Base-by-base conservation (phyloP, 345 rosid species). In the Clausena lansium region DNA sequence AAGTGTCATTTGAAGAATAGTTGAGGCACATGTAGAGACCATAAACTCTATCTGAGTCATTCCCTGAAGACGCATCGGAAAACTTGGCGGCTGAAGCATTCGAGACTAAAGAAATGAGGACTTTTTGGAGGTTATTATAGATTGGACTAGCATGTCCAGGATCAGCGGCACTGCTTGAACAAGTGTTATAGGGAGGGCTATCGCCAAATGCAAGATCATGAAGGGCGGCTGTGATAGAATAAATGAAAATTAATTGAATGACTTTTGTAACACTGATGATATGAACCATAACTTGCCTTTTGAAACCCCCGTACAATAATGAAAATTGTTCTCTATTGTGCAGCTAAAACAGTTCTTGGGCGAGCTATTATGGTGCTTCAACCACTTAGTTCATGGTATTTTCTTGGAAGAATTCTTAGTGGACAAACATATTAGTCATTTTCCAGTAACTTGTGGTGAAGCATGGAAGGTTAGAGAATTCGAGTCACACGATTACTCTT, bases 1-100 rank as follows among this genome's bases (percentile, higher is more conserved):
- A 87, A 0, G 0, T 57, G 1, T 78, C 77, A 25, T 2, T 33
- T 57, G 50, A 4, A 20, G 27, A 25, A 62, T 83, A 85, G 36
- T 80, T 66, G n/a, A 85, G 79, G 76, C 90, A 85, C 84, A 87
- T 79, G 66, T 76, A 83, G 35, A 77, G 85, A 58, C 68, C 83
- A 35, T 80, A 85, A n/a, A 81, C 80, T 45, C 22, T 77, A 17
- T 82, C 27, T 0, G 73, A 11, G 25, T n/a, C 54, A 14, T 75
- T 71, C 58, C 87, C 88, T 3, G 38, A 24, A 8, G 83, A 71
- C 75, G 76, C 32, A 25, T 47, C 45, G 39, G 63, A 59, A 60
- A 59, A 75, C 2, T 75, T 75, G 2, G 69, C 75, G 28, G 63
- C 39, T 9, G 70, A 39, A 73, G 87, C 81, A n/a, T 78, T 80